These are phyloP conservation scores for Microglena sp. DNA, from an alignment of 139 green algal species.

Conservation along the genomic window DNA sequence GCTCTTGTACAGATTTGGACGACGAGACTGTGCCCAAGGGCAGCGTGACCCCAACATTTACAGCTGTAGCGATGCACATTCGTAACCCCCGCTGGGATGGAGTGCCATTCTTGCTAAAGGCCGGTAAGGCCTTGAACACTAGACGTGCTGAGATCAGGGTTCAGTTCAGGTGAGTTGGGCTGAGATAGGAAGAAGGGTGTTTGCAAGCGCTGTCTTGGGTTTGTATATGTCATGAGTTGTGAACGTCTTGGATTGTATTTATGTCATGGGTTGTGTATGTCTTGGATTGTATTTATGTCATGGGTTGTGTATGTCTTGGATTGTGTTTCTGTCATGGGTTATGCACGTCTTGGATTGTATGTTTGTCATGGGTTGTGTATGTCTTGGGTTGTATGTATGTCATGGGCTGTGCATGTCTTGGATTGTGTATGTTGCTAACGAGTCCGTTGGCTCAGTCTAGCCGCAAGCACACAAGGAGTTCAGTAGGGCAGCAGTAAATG, in stretches of 20 bases:
- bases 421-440: no score
- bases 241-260: neutral
- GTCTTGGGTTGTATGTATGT: no score
- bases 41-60: slow-evolving; percentile 89
- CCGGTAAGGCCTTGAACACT: slow-evolving; percentile 91
- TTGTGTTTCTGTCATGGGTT: neutral
- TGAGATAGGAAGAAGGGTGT: no score
- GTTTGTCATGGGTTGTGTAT: neutral
- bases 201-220: neutral
- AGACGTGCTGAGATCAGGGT: slow-evolving; percentile 90
- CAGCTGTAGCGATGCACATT: slow-evolving; percentile 83
- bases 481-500: no score
- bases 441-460: no score
- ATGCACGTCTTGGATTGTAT: neutral
- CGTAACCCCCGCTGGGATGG: slow-evolving; percentile 97
- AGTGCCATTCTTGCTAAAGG: slow-evolving; percentile 98
- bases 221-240: neutral
- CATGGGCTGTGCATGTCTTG: no score
- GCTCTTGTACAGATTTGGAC: slow-evolving; percentile 61
- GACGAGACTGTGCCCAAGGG: slow-evolving; percentile 84
- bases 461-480: no score
- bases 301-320: neutral
- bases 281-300: neutral
- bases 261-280: neutral
- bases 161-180: slow-evolving; percentile 81